These are phyloP conservation scores for Lichtheimia ornata DNA, from an alignment of 371 early-diverging fungal genomes.

Conservation along the genomic window DNA sequence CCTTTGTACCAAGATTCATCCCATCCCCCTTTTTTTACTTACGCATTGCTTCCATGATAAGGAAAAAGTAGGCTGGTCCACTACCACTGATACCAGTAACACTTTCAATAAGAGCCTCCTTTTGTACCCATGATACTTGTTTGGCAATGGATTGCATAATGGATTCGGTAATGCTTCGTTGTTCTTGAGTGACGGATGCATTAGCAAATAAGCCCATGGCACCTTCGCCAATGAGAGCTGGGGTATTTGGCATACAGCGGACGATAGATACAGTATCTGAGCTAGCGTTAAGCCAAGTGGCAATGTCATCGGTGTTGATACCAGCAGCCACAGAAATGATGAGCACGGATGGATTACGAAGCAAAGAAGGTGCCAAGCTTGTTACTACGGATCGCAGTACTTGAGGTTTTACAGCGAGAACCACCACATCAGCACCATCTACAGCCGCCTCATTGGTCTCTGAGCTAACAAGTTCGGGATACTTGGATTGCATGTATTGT, in stretches of 20 bases:
- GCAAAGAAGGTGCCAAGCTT: slow-evolving; percentile 29
- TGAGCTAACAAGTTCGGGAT: slow-evolving; percentile 46
- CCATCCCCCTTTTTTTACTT: slow-evolving; percentile 18
- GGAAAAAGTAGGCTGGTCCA: slow-evolving; percentile 96
- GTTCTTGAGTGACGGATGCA: slow-evolving; percentile 53
- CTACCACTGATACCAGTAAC: slow-evolving; percentile 88
- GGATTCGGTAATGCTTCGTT: slow-evolving; percentile 66
- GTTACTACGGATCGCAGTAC: slow-evolving; percentile 73
- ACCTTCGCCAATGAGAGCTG: slow-evolving; percentile 85
- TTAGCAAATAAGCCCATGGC: slow-evolving; percentile 84
- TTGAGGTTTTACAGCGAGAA: slow-evolving; percentile 92
- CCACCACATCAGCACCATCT: slow-evolving; percentile 68
- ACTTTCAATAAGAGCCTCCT: slow-evolving; percentile 80
- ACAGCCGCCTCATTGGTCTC: slow-evolving; percentile 41
- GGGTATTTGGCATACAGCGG: slow-evolving; percentile 95
- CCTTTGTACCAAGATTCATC: background rate
- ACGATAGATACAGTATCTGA: slow-evolving; percentile 49
- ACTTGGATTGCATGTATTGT: slow-evolving; percentile 65
- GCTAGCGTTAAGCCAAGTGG: slow-evolving; percentile 65
- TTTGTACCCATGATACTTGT: slow-evolving; percentile 77
- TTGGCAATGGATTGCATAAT: slow-evolving; percentile 76
- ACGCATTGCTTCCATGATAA: slow-evolving; percentile 87
- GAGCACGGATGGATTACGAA: slow-evolving; percentile 30
- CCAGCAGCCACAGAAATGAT: slow-evolving; percentile 92
- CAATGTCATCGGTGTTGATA: slow-evolving; percentile 69